Conservation (phyloP, 441 rosid genomes). For the Pelargonium fulgidum region DNA sequence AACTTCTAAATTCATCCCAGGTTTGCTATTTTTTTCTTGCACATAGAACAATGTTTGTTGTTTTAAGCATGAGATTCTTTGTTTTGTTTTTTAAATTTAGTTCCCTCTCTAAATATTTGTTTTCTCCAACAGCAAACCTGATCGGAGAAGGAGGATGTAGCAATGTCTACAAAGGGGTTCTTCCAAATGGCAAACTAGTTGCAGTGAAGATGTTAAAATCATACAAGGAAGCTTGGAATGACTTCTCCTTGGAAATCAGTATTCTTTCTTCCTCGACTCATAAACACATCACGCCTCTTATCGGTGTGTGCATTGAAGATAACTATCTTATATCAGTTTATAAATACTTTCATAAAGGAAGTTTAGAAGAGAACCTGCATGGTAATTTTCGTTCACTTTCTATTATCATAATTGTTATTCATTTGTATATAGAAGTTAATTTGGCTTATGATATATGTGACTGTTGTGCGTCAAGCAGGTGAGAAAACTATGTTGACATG, state of each 20-base stretch:
- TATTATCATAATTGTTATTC: background rate
- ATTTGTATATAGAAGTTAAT: background rate
- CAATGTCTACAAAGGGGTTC: slow-evolving; percentile 71
- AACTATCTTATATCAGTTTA: slow-evolving; percentile 62
- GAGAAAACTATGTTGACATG: slow-evolving; percentile 25
- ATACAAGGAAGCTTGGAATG: slow-evolving; percentile 52
- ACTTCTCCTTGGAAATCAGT: slow-evolving; percentile 67
- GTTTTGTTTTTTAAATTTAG: background rate
- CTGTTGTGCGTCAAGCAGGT: slow-evolving; percentile 37
- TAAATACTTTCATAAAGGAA: slow-evolving; percentile 71
- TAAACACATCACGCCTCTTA: slow-evolving; percentile 71
- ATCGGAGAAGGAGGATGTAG: slow-evolving; percentile 92
- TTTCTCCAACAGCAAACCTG: slow-evolving; percentile 47
- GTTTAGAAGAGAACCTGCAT: slow-evolving; percentile 83
- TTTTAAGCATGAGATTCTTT: background rate
- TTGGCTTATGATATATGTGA: slow-evolving; percentile 44
- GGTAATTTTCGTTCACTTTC: slow-evolving; percentile 30
- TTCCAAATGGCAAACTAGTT: slow-evolving; percentile 71
- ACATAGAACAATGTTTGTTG: background rate
- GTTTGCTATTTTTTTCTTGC: background rate
- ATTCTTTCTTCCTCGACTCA: slow-evolving; percentile 61
- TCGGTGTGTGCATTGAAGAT: slow-evolving; percentile 75
- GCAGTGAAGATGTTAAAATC: slow-evolving; percentile 81
- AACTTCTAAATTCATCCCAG: background rate
- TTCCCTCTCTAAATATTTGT: background rate